Evolutionary conservation across 2,329 filamentous ascomycete genomes (phyloP).

Genomic region (Talaromyces rugulosus): DNA sequence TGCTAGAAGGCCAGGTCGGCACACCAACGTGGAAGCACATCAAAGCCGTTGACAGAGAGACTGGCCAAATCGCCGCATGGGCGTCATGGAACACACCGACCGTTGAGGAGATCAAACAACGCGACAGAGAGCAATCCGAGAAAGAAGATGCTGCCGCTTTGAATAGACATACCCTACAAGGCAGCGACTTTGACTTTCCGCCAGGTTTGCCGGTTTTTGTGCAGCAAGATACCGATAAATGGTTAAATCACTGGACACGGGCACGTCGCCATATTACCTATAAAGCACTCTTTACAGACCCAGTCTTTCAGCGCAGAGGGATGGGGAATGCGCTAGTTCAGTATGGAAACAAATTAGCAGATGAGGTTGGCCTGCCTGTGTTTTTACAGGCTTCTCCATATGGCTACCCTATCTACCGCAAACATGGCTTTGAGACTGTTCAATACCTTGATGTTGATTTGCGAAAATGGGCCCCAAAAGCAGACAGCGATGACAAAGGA

Average conservation of each 20-base stretch:
- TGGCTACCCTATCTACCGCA: background rate
- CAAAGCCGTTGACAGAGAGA: conserved; percentile 5
- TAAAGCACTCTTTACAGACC: conserved; percentile 8
- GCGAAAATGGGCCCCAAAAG: background rate
- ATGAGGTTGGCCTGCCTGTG: conserved; percentile 2
- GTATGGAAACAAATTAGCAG: conserved; percentile 2
- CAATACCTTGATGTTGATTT: conserved; percentile 6
- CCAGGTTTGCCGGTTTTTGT: background rate
- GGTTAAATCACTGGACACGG: conserved; percentile 4
- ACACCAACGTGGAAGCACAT: conserved; percentile 3
- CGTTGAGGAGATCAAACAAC: background rate
- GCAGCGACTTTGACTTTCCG: conserved; percentile 2
- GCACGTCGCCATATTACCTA: conserved; percentile 1
- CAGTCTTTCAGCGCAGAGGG: conserved; percentile 4
- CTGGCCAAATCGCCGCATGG: conserved; percentile 5
- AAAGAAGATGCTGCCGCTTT: background rate
- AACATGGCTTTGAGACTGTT: conserved; percentile 4
- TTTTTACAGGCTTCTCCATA: conserved; percentile 5
- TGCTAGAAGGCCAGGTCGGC: conserved; percentile 3
- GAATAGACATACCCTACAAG: background rate
- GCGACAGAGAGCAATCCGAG: conserved; percentile 2
- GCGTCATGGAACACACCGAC: conserved; percentile 7
- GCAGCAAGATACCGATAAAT: conserved; percentile 7
- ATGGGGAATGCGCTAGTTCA: conserved; percentile 4
- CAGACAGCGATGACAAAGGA: conserved; percentile 3